Conservation (phyloP, 306 rosid species). For the Sindora glabra region DNA sequence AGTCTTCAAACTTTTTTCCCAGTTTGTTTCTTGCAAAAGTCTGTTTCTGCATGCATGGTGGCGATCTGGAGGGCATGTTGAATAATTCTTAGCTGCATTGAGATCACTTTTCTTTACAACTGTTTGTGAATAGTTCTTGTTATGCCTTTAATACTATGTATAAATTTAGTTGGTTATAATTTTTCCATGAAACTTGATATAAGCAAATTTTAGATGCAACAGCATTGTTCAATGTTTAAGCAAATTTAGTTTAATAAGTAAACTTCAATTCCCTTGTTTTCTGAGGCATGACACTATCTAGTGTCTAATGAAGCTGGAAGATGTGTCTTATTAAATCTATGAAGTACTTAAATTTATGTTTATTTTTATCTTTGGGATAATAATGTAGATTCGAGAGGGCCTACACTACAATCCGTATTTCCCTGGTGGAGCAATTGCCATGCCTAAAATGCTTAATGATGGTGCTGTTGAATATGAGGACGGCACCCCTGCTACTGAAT, state of each 20-base stretch:
- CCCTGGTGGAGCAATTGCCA: conserved; percentile 98
- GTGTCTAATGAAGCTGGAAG: too few relatives aligned
- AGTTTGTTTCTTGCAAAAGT: background rate
- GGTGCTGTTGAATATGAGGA: conserved; percentile 97
- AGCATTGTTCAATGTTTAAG: background rate
- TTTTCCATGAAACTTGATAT: background rate
- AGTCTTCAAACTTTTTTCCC: background rate
- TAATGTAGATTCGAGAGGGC: conserved; percentile 85
- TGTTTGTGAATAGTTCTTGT: background rate
- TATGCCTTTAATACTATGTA: background rate
- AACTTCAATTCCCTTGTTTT: too few relatives aligned
- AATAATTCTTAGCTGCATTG: background rate
- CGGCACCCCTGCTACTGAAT: conserved; percentile 86
- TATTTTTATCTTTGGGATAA: conserved; percentile 8
- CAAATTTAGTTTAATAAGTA: background rate
- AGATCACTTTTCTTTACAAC: background rate
- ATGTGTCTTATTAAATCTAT: background rate
- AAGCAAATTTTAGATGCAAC: background rate
- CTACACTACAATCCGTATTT: conserved; percentile 93
- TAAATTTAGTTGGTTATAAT: background rate
- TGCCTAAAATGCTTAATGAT: conserved; percentile 99
- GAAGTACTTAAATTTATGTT: background rate
- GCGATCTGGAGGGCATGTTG: background rate
- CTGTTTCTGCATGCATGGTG: background rate
- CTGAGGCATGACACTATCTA: too few relatives aligned